Evolutionary conservation across 2,329 filamentous ascomycete species (phyloP), one percentile per base, ranked within the genome.

Genomic region (Aspergillus unguis): DNA sequence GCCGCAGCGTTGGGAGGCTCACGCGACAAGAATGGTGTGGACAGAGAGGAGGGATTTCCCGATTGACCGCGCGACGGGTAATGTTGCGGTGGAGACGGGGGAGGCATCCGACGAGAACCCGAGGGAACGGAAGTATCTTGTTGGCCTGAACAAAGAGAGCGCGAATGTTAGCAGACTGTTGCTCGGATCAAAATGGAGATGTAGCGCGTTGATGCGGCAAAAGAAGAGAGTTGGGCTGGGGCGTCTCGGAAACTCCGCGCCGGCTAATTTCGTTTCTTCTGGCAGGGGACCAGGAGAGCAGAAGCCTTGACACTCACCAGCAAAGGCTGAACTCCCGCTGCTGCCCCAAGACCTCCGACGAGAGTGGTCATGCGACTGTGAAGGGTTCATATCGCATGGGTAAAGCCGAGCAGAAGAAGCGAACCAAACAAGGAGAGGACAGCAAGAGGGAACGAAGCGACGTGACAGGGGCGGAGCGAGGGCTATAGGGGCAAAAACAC

Each of bases 1-100:
- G 75, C 69, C 25, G 79, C 74, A 25, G 72, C 74, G 17, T 75
- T 72, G 44, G 82, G 77, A 44, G 81, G 73, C 58, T 87, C 84
- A 64, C 83, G 80, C 54, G 75, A 73, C 27, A 69, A 71, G 47
- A 71, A 65, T 50, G 73, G 69, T 29, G 69, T 67, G 47, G 73
- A 64, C 28, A 72, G 64, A 52, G 68, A 67, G 50, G 65, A 73
- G 52, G 67, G 68, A 60, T 69, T 73, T 55, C 65, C 71, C 27
- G 74, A 65, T 53, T 69, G 67, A 31, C 64, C 64, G 57, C 73
- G 73, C 42, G 74, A 71, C 33, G 69, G 67, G 61, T 75, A 76
- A 47, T 74, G 72, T 60, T 75, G 76, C 28, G 78, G 77, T 43
- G 78, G 77, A 29, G 77, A 77, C 8, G 78, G 77, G 44, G 78